Conservation (phyloP, 768 basidiomycete genomes). For the Mycena sanguinolenta region DNA sequence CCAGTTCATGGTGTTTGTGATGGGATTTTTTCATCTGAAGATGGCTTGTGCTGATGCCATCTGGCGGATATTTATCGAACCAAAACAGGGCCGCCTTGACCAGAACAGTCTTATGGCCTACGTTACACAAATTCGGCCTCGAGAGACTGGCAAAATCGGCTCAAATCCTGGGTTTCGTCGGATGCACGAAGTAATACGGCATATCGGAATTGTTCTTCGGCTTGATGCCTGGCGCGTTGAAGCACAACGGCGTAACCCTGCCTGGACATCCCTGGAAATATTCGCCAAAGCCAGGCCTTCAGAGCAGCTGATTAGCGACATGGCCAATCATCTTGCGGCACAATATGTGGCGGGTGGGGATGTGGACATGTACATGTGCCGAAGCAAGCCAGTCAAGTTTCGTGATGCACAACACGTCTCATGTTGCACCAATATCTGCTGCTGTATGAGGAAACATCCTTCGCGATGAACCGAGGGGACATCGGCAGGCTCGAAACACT, state of each 20-base stretch:
- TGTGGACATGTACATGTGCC: conserved; percentile 1
- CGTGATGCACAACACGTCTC: conserved; percentile 42
- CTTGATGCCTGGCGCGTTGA: conserved; percentile 46
- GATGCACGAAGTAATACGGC: conserved; percentile 35
- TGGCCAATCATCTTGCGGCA: conserved; percentile 35
- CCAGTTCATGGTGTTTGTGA: conserved; percentile 39
- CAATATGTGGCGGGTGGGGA: conserved; percentile 30
- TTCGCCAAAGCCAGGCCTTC: conserved; percentile 42
- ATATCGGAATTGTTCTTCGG: conserved; percentile 33
- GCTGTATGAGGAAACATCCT: conserved; percentile 49
- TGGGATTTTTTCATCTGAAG: no score
- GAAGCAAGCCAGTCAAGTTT: not conserved
- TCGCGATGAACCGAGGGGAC: conserved; percentile 45
- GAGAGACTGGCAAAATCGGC: conserved; percentile 38
- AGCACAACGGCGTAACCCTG: not conserved
- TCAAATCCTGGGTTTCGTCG: conserved; percentile 42
- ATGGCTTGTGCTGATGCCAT: conserved; percentile 44
- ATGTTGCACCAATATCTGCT: conserved; percentile 45
- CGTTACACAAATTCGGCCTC: conserved; percentile 33
- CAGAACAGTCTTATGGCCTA: conserved; percentile 36
- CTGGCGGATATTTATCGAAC: conserved; percentile 42
- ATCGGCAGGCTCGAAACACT: conserved; percentile 40
- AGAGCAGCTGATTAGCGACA: conserved; percentile 23
- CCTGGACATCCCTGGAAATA: conserved; percentile 25
- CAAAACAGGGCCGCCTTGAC: conserved; percentile 30